These are phyloP conservation scores for Fraxinus anomala DNA, from an alignment of 257 asterid species.

Conservation along the genomic window DNA sequence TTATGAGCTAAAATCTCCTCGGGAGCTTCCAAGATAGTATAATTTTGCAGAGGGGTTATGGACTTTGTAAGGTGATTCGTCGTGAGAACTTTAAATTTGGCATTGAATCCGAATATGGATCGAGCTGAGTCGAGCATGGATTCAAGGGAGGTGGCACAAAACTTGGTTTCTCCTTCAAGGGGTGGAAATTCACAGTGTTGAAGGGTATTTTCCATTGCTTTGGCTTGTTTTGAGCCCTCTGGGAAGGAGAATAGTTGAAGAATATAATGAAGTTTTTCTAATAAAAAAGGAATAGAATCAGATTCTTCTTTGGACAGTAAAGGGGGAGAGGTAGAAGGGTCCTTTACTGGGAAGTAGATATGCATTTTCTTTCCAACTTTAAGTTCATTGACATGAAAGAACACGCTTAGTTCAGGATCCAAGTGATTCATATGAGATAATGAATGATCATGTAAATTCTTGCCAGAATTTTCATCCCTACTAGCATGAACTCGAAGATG, in stretches of 20 bases:
- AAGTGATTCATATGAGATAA: conserved; percentile 23
- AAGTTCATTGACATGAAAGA: conserved; percentile 53
- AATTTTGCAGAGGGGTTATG: conserved; percentile 50
- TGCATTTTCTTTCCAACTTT: conserved; percentile 48
- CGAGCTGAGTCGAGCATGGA: conserved; percentile 60
- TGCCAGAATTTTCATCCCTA: conserved; percentile 14
- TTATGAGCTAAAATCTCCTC: conserved; percentile 33
- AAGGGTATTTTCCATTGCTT: conserved; percentile 61
- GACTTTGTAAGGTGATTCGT: conserved; percentile 45
- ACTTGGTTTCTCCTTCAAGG: conserved; percentile 61
- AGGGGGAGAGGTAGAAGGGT: conserved; percentile 58
- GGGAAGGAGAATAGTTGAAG: conserved; percentile 52
- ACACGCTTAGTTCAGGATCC: conserved; percentile 61
- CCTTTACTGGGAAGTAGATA: conserved; percentile 55
- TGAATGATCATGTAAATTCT: conserved; percentile 14
- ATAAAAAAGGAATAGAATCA: conserved; percentile 67
- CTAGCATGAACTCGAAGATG: conserved; percentile 29
- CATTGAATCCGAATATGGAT: conserved; percentile 31
- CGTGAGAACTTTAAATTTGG: conserved; percentile 43
- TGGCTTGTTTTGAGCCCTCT: conserved; percentile 57
- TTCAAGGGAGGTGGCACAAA: conserved; percentile 75
- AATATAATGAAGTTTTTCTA: conserved; percentile 43
- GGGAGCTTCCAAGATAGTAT: conserved; percentile 48
- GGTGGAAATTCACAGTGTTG: conserved; percentile 70
- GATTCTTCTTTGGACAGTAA: conserved; percentile 63